Base-by-base conservation (phyloP, 805 yeast species). In the Lipomyces yamadae region DNA sequence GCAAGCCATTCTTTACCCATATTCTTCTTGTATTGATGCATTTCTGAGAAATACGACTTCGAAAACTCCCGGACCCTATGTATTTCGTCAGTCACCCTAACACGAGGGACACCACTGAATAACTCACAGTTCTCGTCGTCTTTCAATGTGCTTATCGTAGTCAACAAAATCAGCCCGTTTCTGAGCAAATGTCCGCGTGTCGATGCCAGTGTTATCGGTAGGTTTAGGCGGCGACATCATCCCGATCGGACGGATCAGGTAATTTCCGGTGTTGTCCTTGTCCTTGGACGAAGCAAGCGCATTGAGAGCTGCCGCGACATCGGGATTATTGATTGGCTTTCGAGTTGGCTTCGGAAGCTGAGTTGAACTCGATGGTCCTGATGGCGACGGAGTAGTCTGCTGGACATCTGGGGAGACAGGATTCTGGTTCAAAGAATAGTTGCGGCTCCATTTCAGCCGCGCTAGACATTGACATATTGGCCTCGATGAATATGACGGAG, bases 1-100 rank as follows among this genome's bases (percentile, higher is more conserved):
- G 97, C 85, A 18, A 83, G 80, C 80, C 92, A 95, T 69, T 93
- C 82, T 78, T 92, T 92, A 32, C 98, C 99, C 50, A 87, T 84
- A 2, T 94, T 90, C 72, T 88, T 88, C 59, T 88, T 81, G 74
- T 86, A 88, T 2, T 84, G 71, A n/a, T 64, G 64, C 61, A 88
- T 81, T 66, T 88, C 89, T 69, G 85, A 84, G 82, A 87, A 83
- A n/a, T 90, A 88, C 34, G 91, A 86, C 70, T 84, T 85, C 33
- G 88, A 84, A 70, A 88, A 82, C 77, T 89, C 92, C 37, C 70
- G 53, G 32, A 67, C 37, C 55, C 65, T 62, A 5, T 24, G 39
- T 35, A 10, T 35, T 30, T 52, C 58, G 29, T 30, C 42, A 56
- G 39, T 33, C 35, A 7, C 15, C 10, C 53, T 24, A 24, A 24